These are phyloP conservation scores for Polysphondylium violaceum DNA, from an alignment of 78 protist species.

Conservation along the genomic window DNA sequence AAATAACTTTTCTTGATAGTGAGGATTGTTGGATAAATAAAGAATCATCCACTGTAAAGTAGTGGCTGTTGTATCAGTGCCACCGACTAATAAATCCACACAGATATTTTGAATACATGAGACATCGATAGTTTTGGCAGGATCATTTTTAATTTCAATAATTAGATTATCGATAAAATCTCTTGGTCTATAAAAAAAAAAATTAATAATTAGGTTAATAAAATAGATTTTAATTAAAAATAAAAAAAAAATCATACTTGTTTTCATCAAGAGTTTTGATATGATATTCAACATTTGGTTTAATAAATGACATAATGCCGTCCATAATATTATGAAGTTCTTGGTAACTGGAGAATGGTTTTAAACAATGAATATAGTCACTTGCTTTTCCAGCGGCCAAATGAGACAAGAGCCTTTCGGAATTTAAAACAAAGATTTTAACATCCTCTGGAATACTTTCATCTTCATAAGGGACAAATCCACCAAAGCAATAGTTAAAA, in stretches of 20 bases:
- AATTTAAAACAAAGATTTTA: neutral
- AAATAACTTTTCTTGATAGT: conserved; percentile 28
- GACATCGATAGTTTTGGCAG: neutral
- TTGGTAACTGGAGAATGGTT: neutral
- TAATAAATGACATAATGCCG: neutral
- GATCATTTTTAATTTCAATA: conserved; percentile 22
- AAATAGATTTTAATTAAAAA: neutral
- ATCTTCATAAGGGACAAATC: conserved; percentile 7
- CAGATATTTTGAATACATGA: conserved; percentile 16
- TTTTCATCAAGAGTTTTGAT: neutral
- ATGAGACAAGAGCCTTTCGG: neutral
- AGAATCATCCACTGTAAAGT: conserved; percentile 48
- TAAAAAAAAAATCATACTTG: neutral
- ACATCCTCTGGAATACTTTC: neutral
- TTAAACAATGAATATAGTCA: conserved; percentile 28
- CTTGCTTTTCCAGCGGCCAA: conserved; percentile 15
- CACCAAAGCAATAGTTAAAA: conserved; percentile 12
- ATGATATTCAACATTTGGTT: neutral
- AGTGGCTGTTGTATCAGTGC: conserved; percentile 43
- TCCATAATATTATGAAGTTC: neutral
- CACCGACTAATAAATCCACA: conserved; percentile 62
- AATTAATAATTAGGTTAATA: neutral
- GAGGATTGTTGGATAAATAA: conserved; percentile 25
- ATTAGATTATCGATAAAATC: conserved; percentile 49
- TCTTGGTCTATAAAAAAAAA: conserved; percentile 30